A percentile compares a stretch with the other conserved stretches of the same genome.
Conservation (phyloP, 2,329 filamentous ascomycete genomes). For the Trichoderma atroviride region DNA sequence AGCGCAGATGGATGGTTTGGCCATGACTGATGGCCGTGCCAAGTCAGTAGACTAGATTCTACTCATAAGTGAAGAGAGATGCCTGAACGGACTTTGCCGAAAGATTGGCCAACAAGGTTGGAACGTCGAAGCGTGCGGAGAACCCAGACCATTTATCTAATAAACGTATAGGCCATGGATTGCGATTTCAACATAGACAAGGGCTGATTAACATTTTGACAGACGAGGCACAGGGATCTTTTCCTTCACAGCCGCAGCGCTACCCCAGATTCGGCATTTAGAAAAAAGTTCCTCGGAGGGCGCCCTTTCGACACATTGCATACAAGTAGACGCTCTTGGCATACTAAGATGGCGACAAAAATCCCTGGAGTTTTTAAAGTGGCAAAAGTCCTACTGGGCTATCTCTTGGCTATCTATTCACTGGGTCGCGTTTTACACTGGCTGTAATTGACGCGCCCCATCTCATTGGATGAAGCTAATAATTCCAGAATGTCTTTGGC, state of each 20-base stretch:
- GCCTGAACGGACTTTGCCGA: not conserved
- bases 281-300: conserved; percentile 6
- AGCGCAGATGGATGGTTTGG: not conserved
- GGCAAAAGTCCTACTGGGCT: not conserved
- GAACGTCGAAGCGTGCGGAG: not conserved
- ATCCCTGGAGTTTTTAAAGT: not conserved
- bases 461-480: too few relatives aligned
- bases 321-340: not conserved
- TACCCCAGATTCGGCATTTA: conserved; percentile 18
- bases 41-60: not conserved
- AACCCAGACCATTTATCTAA: not conserved
- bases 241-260: not conserved
- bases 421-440: too few relatives aligned
- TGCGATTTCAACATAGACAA: not conserved
- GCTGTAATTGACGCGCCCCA: too few relatives aligned
- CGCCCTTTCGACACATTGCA: not conserved
- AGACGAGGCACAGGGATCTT: not conserved
- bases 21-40: not conserved
- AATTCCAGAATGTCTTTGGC: too few relatives aligned
- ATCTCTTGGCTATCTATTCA: too few relatives aligned
- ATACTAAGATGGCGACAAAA: conserved; percentile 16
- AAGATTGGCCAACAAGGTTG: not conserved
- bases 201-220: not conserved
- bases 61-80: not conserved
- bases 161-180: not conserved